phyloP scores from a whole-genome alignment of 768 basidiomycete species.

The Naganishia friedmannii region DNA sequence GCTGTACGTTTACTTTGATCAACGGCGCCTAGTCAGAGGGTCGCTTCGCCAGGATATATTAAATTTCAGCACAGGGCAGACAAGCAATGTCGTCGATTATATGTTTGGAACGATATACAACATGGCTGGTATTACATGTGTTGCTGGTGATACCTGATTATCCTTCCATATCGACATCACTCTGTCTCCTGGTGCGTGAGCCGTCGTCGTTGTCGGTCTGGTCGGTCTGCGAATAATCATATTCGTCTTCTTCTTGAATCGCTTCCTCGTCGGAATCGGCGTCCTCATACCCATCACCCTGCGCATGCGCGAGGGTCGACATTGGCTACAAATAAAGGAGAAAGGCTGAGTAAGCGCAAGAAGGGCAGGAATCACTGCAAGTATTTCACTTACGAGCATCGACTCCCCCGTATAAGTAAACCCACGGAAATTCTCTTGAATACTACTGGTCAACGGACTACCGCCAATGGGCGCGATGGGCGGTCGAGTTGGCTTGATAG shows the following conservation, averaged over 20 bases:
- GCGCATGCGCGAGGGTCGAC: slow-evolving; percentile 38
- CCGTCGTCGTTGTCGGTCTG: slow-evolving; percentile 44
- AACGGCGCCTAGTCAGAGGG: not conserved
- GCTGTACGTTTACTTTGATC: not conserved
- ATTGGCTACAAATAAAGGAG: slow-evolving; percentile 33
- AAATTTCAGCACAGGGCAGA: not conserved
- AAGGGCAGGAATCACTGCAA: not conserved
- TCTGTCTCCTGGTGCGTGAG: slow-evolving; percentile 44
- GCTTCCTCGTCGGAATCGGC: slow-evolving; percentile 54
- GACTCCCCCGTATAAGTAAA: slow-evolving; percentile 63
- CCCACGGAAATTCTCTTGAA: slow-evolving; percentile 94
- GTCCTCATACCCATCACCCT: slow-evolving; percentile 39
- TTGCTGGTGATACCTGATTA: not conserved
- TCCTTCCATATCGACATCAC: slow-evolving; percentile 49
- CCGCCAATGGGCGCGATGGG: slow-evolving; percentile 51
- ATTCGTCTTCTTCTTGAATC: slow-evolving; percentile 63
- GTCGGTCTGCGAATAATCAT: slow-evolving; percentile 32
- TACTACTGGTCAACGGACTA: slow-evolving; percentile 78
- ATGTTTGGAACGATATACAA: not conserved
- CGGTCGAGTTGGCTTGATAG: slow-evolving; percentile 45
- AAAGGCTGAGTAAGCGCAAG: slow-evolving; percentile 1
- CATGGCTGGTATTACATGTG: not conserved
- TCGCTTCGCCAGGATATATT: not conserved
- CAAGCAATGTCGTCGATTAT: not conserved
- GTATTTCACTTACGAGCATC: slow-evolving; percentile 44